Evolutionary conservation across 2,329 filamentous ascomycete species (phyloP), one percentile per base, ranked within the genome.

Genomic region (Xylaria hypoxylon): DNA sequence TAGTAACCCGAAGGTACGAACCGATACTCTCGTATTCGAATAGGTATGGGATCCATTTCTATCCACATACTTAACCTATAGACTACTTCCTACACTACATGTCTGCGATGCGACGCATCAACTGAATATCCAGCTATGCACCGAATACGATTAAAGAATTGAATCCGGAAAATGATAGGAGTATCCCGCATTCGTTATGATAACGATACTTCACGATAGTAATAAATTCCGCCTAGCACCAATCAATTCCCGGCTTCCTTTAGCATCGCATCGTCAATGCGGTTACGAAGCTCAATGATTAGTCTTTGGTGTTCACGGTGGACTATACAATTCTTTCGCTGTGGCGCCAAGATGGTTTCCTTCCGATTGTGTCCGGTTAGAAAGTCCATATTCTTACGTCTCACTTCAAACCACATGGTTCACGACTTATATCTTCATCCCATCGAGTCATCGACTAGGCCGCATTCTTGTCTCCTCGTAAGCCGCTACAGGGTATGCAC

Each of bases 1-100:
- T 4, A 38, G 15, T 59, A 15, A 28, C 24, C 5, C 26, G 22
- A 22, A 24, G 5, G n/a, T 44, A 55, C 51, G 51, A 55, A 51
- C 10, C n/a, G 17, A n/a, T 11, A 38, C 33, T 38, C 33, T 26
- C 48, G 50, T 60, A 65, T 61, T 56, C 62, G 62, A 55, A 38
- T 59, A 31, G 31, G 13, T 1, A 13, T 13, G 2, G 35, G 4
- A 38, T 38, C 28, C n/a, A n/a, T n/a, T n/a, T n/a, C n/a, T n/a
- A n/a, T 5, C 28, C 5, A 31, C 35, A 5, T 15, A 38, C 11
- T 38, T 3, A 38, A 8, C 15, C 13, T 38, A 15, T 38, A n/a
- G n/a, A n/a, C n/a, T n/a, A n/a, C n/a, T n/a, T n/a, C n/a, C n/a
- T n/a, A n/a, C 35, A 38, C 5, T 15, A 38, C 35, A 2, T 38